Evolutionary conservation across 306 rosid genomes (phyloP), one percentile per base, ranked within the genome.

Genomic region (Senna tora): DNA sequence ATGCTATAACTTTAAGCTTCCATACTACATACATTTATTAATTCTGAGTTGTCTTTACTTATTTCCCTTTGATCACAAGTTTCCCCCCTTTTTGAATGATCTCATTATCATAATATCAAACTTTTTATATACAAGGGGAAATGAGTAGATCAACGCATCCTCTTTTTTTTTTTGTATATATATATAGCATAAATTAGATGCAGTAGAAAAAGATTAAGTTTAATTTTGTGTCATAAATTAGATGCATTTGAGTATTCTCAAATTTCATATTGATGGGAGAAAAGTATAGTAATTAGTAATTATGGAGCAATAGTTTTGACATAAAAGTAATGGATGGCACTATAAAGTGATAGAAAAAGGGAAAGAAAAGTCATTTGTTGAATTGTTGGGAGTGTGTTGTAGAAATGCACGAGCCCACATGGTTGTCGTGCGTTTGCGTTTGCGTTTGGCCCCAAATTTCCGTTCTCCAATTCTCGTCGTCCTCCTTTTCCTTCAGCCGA

Each of bases 371-470:
- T 73, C 1, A 36, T 4, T 36, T 36, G 39, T 36, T 7, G 39
- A 3, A 25, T n/a, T n/a, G n/a, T n/a, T n/a, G n/a, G n/a, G n/a
- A n/a, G n/a, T n/a, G 30, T 16, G 11, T 60, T 38, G 34, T 32
- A 41, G 49, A 38, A 49, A 68, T 46, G 57, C n/a, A 56, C 74
- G 21, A 28, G 10, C 8, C 52, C 87, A 67, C 82, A 74, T 74
- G 83, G 75, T 62, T 51, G 77, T 63, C 50, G 58, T 75, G 86
- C 57, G 63, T 42, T 45, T 38, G 83, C 3, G 2, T 49, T 67
- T 75, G 86, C 57, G 63, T 42, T 45, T 38, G 83, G 7, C 5
- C 53, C 71, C 80, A 63, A 45, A 68, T 76, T 79, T 25, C 30
- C 30, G 33, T 30, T 28, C 33, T 58, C 59, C 53, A 12, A n/a